A percentile compares a stretch with the other conserved stretches of the same genome.
Evolutionary conservation across 768 basidiomycete genomes (phyloP).

Genomic region (Pleurotus salmoneostramineus): DNA sequence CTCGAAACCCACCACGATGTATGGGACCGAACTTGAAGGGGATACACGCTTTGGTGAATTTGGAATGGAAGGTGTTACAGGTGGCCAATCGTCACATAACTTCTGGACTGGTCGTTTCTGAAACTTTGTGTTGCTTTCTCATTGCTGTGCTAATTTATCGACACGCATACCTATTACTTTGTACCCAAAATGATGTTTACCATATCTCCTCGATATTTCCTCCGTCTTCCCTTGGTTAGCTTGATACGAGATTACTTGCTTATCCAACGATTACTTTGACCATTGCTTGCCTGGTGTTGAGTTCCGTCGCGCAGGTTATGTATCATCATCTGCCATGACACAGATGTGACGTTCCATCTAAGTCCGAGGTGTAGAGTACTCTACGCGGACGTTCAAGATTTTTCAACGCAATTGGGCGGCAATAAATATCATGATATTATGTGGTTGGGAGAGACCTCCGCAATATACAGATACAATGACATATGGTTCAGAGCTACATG

Average conservation of each 20-base stretch:
- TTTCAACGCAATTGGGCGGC: conserved; percentile 1
- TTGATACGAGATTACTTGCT: too few species aligned
- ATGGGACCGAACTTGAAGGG: conserved; percentile 77
- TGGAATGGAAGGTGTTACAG: conserved; percentile 74
- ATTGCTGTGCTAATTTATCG: too few species aligned
- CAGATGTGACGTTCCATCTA: too few species aligned
- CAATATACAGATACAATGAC: conserved; percentile 2
- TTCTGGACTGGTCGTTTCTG: conserved; percentile 59
- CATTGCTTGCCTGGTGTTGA: too few species aligned
- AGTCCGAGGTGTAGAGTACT: too few species aligned
- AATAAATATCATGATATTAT: conserved; percentile 7
- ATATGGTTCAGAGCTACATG: not conserved
- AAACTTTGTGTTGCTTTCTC: not conserved
- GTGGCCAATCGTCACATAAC: conserved; percentile 22
- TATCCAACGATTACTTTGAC: too few species aligned
- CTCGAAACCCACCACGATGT: conserved; percentile 68
- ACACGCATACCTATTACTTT: not conserved
- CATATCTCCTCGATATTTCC: too few species aligned
- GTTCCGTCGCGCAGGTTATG: too few species aligned
- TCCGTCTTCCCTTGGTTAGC: too few species aligned
- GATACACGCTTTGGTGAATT: conserved; percentile 87
- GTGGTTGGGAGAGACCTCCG: conserved; percentile 1
- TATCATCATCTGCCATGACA: too few species aligned
- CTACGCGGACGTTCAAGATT: too few species aligned
- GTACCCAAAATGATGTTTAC: not conserved